Conservation (phyloP, 176 grass and related monocot genomes). For the Zizania latifolia region DNA sequence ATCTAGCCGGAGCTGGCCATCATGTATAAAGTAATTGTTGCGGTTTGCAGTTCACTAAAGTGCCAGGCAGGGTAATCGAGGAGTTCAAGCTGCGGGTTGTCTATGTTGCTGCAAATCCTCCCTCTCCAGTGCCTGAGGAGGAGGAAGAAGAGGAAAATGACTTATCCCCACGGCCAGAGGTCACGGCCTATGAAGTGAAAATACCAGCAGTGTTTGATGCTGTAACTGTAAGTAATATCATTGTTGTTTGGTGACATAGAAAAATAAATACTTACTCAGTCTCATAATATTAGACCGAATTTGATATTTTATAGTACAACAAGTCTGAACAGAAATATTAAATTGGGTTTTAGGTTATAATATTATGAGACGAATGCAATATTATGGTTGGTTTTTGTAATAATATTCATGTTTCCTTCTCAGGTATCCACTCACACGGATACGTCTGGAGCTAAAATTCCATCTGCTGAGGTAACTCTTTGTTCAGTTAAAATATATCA, state of each 20-base stretch:
- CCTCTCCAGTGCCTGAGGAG: slow-evolving; percentile 88
- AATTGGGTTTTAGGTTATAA: no score
- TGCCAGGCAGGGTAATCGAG: slow-evolving; percentile 56
- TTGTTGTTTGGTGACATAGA: neutral
- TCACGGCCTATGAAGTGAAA: slow-evolving; percentile 27
- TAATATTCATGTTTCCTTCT: neutral
- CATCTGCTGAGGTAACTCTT: slow-evolving; percentile 41
- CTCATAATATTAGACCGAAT: no score
- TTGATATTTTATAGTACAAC: no score
- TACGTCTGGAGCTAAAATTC: slow-evolving; percentile 26
- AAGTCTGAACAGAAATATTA: no score
- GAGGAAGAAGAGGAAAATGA: slow-evolving; percentile 69
- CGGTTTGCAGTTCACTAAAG: slow-evolving; percentile 59
- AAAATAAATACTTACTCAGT: no score
- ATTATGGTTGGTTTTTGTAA: neutral
- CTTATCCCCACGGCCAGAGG: slow-evolving; percentile 31
- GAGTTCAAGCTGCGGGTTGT: slow-evolving; percentile 80
- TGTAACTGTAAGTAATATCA: slow-evolving; percentile 37
- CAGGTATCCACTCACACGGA: slow-evolving; percentile 44
- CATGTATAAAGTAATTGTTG: neutral
- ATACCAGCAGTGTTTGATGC: slow-evolving; percentile 11
- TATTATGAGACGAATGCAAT: no score
- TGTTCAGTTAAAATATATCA: neutral
- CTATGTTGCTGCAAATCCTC: slow-evolving; percentile 82
- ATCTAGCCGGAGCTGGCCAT: neutral